Conservation (phyloP, 192 early-diverging fungal species). For the Podila verticillata region DNA sequence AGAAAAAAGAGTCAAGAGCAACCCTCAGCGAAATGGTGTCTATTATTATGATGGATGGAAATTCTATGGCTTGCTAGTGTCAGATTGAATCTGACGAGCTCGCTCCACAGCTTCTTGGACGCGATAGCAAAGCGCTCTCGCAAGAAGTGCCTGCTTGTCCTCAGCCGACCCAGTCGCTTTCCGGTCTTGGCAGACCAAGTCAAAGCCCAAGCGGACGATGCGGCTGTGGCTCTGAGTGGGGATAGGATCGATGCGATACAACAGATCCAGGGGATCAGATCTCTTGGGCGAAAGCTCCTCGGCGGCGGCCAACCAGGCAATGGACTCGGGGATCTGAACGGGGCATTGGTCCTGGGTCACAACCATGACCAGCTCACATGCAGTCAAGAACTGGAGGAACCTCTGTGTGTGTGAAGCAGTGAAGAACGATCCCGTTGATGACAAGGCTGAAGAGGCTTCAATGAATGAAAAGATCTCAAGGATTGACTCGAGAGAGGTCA, state of each 20-base stretch:
- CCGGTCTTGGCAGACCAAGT: neutral
- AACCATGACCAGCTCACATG: constrained; percentile 39
- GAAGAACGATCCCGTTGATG: constrained; percentile 3
- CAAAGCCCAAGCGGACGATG: constrained; percentile 21
- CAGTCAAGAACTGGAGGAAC: constrained; percentile 13
- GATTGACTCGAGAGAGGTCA: constrained; percentile 33
- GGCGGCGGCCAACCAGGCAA: neutral
- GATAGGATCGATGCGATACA: constrained; percentile 30
- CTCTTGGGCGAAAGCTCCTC: constrained; percentile 7
- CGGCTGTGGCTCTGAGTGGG: constrained; percentile 37
- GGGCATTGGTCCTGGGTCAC: constrained; percentile 28
- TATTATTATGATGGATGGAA: too few species aligned
- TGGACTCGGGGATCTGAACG: constrained; percentile 9
- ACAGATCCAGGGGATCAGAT: constrained; percentile 30
- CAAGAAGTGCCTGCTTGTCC: constrained; percentile 18
- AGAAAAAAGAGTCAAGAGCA: too few species aligned
- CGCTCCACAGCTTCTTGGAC: constrained; percentile 31
- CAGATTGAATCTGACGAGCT: neutral
- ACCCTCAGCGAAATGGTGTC: too few species aligned
- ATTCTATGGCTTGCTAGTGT: too few species aligned
- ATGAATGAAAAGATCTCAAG: constrained; percentile 31
- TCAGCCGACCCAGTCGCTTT: neutral
- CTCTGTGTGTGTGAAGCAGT: constrained; percentile 1
- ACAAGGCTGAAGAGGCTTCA: constrained; percentile 1
- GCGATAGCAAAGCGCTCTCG: constrained; percentile 41